A percentile compares a stretch with the other conserved stretches of the same genome.
These are phyloP conservation scores for Coemansia sp. DNA, from an alignment of 192 early-diverging fungal species.

Conservation along the genomic window DNA sequence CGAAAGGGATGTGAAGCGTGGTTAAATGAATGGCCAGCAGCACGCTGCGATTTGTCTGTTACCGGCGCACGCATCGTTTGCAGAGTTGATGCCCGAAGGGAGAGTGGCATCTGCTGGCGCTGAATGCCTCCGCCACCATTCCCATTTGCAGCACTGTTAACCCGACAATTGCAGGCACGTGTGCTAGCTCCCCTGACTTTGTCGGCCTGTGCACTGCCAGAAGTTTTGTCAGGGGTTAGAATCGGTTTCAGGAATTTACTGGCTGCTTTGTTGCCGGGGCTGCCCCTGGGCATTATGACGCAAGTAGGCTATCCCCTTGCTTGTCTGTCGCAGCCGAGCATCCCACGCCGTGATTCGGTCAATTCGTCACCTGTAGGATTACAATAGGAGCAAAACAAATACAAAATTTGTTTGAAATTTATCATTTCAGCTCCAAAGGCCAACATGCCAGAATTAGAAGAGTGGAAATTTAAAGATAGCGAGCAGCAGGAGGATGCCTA, in stretches of 20 bases:
- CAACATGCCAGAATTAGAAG: no score
- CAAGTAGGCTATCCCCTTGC: neutral
- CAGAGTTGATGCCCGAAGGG: neutral
- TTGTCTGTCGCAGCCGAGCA: neutral
- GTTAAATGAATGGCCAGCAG: constrained; percentile 7
- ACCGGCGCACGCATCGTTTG: neutral
- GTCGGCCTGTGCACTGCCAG: neutral
- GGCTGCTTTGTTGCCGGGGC: neutral
- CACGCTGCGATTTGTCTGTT: neutral
- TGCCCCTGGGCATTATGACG: neutral
- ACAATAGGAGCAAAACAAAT: neutral
- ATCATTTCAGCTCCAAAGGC: no score
- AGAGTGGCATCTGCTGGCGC: neutral
- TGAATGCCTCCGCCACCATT: constrained; percentile 2
- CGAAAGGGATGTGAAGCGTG: neutral
- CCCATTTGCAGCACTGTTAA: neutral
- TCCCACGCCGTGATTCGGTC: neutral
- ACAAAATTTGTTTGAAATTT: neutral
- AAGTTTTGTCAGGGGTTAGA: neutral
- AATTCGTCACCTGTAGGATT: neutral
- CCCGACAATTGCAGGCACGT: constrained; percentile 1
- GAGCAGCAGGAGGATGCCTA: no score
- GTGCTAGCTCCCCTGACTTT: neutral
- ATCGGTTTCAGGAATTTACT: neutral
- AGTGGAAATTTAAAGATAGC: no score